Evolutionary conservation across 208 protist species (phyloP).

Genomic region (Leptomonas pyrrhocoris): DNA sequence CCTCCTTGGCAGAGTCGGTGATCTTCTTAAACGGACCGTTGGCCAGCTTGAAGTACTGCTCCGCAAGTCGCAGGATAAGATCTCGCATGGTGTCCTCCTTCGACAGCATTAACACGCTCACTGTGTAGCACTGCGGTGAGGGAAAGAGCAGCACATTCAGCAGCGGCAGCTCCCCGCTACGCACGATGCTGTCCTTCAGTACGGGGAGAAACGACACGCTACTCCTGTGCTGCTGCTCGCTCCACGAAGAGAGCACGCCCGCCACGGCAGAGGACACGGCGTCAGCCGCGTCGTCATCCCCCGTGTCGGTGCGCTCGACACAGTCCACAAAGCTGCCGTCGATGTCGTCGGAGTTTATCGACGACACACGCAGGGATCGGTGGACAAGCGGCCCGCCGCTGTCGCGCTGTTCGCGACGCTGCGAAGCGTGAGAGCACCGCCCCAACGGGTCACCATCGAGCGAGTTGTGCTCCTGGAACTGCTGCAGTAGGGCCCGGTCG

Average conservation of each 20-base stretch:
- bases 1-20: constrained; percentile 12
- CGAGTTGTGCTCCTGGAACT: not conserved
- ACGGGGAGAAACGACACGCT: constrained; percentile 42
- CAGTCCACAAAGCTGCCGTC: not conserved
- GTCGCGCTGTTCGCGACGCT: not conserved
- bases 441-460: not conserved
- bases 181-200: constrained; percentile 46
- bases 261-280: constrained; percentile 34
- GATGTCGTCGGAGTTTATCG: constrained; percentile 1
- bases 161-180: constrained; percentile 36
- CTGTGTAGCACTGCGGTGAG: constrained; percentile 34
- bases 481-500: constrained; percentile 6
- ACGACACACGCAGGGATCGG: not conserved
- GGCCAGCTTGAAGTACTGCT: constrained; percentile 41
- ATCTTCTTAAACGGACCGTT: constrained; percentile 44
- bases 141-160: constrained; percentile 49
- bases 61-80: constrained; percentile 32
- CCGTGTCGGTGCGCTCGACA: not conserved
- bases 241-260: constrained; percentile 43
- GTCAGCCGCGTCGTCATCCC: constrained; percentile 29
- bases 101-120: constrained; percentile 41
- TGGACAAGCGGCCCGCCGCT: not conserved
- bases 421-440: not conserved
- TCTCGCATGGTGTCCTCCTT: constrained; percentile 41
- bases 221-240: constrained; percentile 34